Evolutionary conservation across 1,284 basidiomycete species (phyloP).

Genomic region (Microstroma glucosiphilum): DNA sequence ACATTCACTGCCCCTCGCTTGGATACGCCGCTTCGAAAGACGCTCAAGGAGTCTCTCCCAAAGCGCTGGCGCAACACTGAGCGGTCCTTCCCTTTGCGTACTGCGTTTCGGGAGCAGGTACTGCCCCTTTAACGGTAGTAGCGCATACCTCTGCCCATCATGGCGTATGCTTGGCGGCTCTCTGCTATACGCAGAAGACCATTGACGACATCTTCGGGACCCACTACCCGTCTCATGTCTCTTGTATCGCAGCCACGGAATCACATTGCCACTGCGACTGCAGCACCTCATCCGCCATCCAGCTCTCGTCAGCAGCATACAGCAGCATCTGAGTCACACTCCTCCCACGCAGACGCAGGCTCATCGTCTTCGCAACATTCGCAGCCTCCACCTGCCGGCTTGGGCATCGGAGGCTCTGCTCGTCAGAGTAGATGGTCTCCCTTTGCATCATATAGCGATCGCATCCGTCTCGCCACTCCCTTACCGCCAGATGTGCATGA

Average conservation of each 20-base stretch:
- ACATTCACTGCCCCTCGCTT: no score
- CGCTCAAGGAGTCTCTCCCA: no score
- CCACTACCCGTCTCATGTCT: background rate
- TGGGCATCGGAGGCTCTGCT: background rate
- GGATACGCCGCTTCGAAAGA: no score
- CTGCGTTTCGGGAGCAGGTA: no score
- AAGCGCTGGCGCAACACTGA: no score
- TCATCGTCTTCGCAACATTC: slow-evolving; percentile 6
- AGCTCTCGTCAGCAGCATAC: slow-evolving; percentile 2
- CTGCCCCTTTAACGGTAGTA: no score
- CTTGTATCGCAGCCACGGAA: background rate
- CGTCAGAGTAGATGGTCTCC: background rate
- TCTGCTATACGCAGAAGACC: slow-evolving; percentile 11
- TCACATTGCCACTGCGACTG: background rate
- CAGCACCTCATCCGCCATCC: background rate
- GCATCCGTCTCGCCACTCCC: background rate
- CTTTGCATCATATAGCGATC: background rate
- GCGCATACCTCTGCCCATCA: background rate
- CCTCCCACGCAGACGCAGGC: slow-evolving; percentile 15
- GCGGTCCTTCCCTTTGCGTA: no score
- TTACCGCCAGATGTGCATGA: background rate
- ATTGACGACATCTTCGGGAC: background rate
- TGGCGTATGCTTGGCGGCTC: background rate
- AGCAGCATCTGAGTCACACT: slow-evolving; percentile 7
- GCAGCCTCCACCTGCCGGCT: no score